Percentiles rank a stretch among this genome's conserved stretches.
phyloP scores from a whole-genome alignment of 164 flowering plant genomes.

The Amborella trichopoda region DNA sequence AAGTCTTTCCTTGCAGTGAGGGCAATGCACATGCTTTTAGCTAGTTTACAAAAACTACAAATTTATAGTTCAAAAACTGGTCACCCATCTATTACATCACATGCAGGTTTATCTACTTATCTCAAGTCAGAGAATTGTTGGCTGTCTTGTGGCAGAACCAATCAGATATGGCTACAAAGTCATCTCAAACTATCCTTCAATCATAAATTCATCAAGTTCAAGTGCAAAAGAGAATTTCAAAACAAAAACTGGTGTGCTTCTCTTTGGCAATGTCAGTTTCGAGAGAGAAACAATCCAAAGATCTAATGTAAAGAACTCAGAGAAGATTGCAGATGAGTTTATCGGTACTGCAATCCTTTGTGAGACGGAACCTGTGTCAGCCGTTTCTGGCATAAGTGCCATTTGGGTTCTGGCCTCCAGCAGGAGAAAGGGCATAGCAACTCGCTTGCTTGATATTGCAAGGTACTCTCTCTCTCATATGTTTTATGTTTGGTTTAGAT shows the following conservation, averaged over 20 bases:
- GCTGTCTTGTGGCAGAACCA: conserved; percentile 69
- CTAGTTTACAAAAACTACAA: too few relatives aligned
- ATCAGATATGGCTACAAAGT: conserved; percentile 47
- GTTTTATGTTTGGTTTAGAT: too few relatives aligned
- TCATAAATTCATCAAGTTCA: too few relatives aligned
- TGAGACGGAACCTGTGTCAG: conserved; percentile 45
- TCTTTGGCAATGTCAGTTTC: conserved; percentile 46
- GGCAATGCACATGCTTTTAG: too few relatives aligned
- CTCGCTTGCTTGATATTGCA: conserved; percentile 51
- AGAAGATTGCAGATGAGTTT: conserved; percentile 8
- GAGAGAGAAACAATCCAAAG: conserved; percentile 34
- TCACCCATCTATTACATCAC: too few relatives aligned
- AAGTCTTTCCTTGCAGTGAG: too few relatives aligned
- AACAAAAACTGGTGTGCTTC: conserved; percentile 24
- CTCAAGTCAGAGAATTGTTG: conserved; percentile 52
- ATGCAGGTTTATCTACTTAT: conserved; percentile 65
- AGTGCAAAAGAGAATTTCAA: conserved; percentile 12
- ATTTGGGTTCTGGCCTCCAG: conserved; percentile 65
- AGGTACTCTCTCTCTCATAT: conserved; percentile 22
- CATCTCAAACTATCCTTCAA: conserved; percentile 26
- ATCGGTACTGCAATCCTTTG: conserved; percentile 33
- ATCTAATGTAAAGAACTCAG: conserved; percentile 5
- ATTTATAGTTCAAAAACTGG: neutral
- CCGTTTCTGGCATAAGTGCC: conserved; percentile 68
- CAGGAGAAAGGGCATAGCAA: conserved; percentile 66